Evolutionary conservation across 2,329 filamentous ascomycete species (phyloP), one percentile per base, ranked within the genome.

Genomic region (Akanthomyces lecanii): DNA sequence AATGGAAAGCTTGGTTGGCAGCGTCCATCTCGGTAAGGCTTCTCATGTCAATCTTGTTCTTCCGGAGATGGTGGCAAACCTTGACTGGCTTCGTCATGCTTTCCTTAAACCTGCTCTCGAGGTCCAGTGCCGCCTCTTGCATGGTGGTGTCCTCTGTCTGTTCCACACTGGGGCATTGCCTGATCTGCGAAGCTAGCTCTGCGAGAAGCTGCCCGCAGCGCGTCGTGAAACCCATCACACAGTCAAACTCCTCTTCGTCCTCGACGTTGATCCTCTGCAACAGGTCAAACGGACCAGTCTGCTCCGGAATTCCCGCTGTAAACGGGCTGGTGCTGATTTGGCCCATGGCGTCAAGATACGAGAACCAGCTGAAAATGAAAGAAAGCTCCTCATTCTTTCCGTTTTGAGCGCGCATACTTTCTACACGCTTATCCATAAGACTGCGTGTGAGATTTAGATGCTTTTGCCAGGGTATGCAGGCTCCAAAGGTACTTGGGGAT

Each of bases 331-430:
- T 89, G 61, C 78, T 87, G 30, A 96, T 78, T 48, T 85, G 87
- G 28, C 90, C 91, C 62, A 95, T 78, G 1, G 95, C 86, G 70
- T 95, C 91, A 23, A 96, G 82, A 74, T 95, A 95, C 1, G 89
- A 89, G 66, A 95, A 89, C 91, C 91, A 96, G 64, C 89, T 86
- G 67, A 85, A 88, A 11, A 95, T 81, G 70, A 96, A 95, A 60
- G 89, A 88, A 61, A 87, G 82, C 61, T 90, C 80, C 70, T 85
- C 79, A 69, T 87, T 81, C 69, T 82, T 70, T 70, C 82, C 70
- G 47, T 82, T 82, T 16, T 57, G 36, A 71, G 73, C 52, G 11
- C 33, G 25, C 12, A 79, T 68, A 12, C 75, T 76, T 25, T 74
- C 74, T 4, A 78, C 73, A 7, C 89, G 85, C 4, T 86, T 83